Evolutionary conservation across 371 early-diverging fungal genomes (phyloP), one percentile per base, ranked within the genome.

Genomic region (Parasitella parasitica): DNA sequence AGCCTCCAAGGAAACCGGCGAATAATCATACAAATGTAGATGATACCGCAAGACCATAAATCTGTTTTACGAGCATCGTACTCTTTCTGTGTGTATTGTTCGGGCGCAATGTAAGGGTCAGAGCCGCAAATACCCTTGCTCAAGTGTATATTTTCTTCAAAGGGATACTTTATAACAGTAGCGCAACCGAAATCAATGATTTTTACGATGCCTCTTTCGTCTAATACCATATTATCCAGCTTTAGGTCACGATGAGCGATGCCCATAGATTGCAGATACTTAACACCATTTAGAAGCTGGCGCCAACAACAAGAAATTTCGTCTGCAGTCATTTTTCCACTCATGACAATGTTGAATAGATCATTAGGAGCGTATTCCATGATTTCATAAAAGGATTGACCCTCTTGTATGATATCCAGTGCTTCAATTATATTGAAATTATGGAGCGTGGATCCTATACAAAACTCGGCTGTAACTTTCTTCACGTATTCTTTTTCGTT

Each of bases 171-270:
- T 67, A 84, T 91, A 20, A 94, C 92, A 22, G 84, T 84, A 12
- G 94, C 88, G 50, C 90, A 91, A 8, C 98, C 96, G 85, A 97
- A 96, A 67, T 97, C 98, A 34, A 93, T 92, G 48, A 97, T 89
- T 70, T 96, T 96, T 57, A 96, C 76, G 11, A 88, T 82, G 13
- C 91, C 89, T 4, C 72, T 63, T 54, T 84, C 87, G 34, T 83
- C 82, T 59, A 93, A 67, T 20, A 94, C 77, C 59, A 90, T 84
- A 75, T 95, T 95, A 59, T 94, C 96, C 20, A 94, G 81, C 65
- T 96, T 96, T 30, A 96, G 64, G 66, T 95, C 95, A 27, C 94
- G 86, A 63, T 95, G 96, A 3, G 91, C 91, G 38, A 95, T 88
- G 30, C 94, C 94, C 65, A 91, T 75, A 16, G 65, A 61, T 65